Conservation (phyloP, 2,329 filamentous ascomycete genomes). For the Paramyrothecium roridum region DNA sequence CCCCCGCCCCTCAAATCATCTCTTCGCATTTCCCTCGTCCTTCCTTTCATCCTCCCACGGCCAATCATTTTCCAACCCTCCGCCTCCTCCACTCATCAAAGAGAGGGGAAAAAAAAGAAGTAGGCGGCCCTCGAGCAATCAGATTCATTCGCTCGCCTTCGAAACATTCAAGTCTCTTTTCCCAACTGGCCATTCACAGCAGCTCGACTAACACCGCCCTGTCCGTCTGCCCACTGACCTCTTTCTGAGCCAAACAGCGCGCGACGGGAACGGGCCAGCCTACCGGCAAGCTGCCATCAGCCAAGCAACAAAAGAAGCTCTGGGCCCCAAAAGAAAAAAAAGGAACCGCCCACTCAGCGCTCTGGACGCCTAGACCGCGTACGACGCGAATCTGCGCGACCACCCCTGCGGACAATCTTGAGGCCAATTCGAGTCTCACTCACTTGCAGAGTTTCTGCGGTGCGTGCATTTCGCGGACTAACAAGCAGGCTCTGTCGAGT, state of each 20-base stretch:
- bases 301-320: background rate
- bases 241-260: background rate
- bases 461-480: too few species aligned
- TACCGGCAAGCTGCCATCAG: background rate
- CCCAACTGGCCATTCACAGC: constrained; percentile 24
- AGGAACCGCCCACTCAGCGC: background rate
- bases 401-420: background rate
- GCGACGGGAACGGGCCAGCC: background rate
- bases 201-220: constrained; percentile 16
- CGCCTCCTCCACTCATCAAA: constrained; percentile 33
- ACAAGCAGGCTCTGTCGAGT: too few species aligned
- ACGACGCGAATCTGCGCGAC: background rate
- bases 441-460: background rate
- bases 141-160: constrained; percentile 22
- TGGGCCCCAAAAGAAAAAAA: background rate
- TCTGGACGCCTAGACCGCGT: background rate
- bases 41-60: constrained; percentile 36
- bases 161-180: constrained; percentile 18
- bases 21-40: constrained; percentile 39
- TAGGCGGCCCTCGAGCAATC: constrained; percentile 20
- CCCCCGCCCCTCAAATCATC: constrained; percentile 50
- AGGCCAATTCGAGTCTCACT: background rate
- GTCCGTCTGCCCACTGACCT: constrained; percentile 1
- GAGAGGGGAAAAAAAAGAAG: constrained; percentile 12
- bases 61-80: constrained; percentile 43